Conservation (phyloP, 2,329 filamentous ascomycete genomes). For the Cladosporium sp. region DNA sequence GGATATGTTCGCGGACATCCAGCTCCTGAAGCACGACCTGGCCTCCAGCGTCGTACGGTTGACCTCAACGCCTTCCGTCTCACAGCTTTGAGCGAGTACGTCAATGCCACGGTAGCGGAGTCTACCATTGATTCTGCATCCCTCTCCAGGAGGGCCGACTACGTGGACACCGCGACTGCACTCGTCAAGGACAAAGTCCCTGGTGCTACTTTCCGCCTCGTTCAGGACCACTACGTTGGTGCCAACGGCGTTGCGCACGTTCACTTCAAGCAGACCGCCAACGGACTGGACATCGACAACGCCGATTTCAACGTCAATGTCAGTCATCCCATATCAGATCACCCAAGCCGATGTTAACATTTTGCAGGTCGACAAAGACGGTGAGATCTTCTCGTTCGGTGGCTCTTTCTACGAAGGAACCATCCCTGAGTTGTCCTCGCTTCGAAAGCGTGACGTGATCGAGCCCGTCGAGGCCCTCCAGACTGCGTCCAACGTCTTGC, state of each 20-base stretch:
- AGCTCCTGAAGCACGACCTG: constrained; percentile 4
- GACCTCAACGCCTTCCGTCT: constrained; percentile 32
- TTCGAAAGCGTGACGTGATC: constrained; percentile 39
- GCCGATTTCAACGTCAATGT: constrained; percentile 59
- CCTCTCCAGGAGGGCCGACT: constrained; percentile 19
- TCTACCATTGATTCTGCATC: background rate
- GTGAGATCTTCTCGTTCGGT: constrained; percentile 54
- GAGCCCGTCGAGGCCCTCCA: constrained; percentile 43
- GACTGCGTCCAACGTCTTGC: constrained; percentile 36
- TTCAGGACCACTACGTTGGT: constrained; percentile 51
- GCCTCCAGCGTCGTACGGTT: constrained; percentile 21
- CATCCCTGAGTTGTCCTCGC: constrained; percentile 37
- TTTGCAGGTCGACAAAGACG: constrained; percentile 46
- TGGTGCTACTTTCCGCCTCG: constrained; percentile 45
- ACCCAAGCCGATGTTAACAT: background rate
- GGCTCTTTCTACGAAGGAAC: constrained; percentile 46
- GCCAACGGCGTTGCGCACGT: constrained; percentile 53
- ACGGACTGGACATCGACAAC: constrained; percentile 57
- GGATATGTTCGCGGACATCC: constrained; percentile 8
- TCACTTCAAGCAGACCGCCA: constrained; percentile 55
- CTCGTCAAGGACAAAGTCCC: constrained; percentile 33
- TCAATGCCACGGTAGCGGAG: constrained; percentile 18
- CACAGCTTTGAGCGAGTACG: constrained; percentile 22
- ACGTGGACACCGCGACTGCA: constrained; percentile 30
- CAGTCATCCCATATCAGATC: constrained; percentile 25